Conservation (phyloP, 306 rosid genomes). For the Fragaria ananassa region DNA sequence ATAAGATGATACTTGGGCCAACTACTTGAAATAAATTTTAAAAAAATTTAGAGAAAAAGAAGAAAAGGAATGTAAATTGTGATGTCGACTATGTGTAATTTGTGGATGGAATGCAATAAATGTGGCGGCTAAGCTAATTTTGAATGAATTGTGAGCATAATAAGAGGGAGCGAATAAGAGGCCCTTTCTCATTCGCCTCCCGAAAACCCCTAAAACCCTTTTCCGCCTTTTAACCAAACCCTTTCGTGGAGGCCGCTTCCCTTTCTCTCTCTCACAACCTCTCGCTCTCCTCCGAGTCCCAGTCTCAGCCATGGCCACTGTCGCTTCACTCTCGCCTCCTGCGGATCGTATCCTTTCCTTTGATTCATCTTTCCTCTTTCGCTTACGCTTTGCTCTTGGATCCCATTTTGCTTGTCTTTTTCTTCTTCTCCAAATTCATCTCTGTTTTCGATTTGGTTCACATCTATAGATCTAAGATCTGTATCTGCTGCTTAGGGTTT, state of each 20-base stretch:
- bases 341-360: conserved; percentile 83
- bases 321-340: conserved; percentile 43
- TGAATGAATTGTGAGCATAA: neutral
- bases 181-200: neutral
- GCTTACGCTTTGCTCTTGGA: conserved; percentile 15
- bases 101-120: neutral
- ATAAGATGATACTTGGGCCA: no score
- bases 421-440: neutral
- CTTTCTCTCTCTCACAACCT: conserved; percentile 34
- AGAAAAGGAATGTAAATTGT: neutral
- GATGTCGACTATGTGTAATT: neutral
- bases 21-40: no score
- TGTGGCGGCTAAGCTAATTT: conserved; percentile 8
- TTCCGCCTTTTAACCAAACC: conserved; percentile 4
- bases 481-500: neutral
- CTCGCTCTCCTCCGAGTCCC: conserved; percentile 18
- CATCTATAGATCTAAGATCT: neutral
- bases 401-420: conserved; percentile 11
- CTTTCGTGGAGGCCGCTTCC: conserved; percentile 7
- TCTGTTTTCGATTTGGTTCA: neutral
- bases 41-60: no score
- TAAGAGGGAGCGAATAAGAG: neutral
- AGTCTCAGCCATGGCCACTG: conserved; percentile 59
- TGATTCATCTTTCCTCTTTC: neutral
- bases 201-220: conserved; percentile 19